Conservation (phyloP, 495 filamentous ascomycete species). For the Trichoderma gamsii region DNA sequence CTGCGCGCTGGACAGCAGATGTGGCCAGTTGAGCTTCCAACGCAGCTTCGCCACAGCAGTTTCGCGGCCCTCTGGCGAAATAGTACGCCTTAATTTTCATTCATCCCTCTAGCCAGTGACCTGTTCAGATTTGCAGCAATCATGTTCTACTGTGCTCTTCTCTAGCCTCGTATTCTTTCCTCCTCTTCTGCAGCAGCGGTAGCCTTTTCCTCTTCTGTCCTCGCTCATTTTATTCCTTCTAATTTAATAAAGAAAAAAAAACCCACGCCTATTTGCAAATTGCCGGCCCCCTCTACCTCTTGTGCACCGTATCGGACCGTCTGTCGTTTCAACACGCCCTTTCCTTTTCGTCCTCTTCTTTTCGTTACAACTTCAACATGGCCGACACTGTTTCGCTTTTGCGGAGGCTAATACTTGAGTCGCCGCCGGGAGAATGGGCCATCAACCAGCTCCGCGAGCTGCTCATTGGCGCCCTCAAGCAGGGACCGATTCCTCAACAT, state of each 20-base stretch:
- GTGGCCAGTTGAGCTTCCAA: slow-evolving; percentile 11
- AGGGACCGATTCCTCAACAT: slow-evolving; percentile 89
- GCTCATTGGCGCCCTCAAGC: slow-evolving; percentile 77
- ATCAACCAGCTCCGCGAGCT: slow-evolving; percentile 66
- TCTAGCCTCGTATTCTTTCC: background rate
- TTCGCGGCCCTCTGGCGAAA: slow-evolving; percentile 8
- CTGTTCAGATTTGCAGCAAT: background rate
- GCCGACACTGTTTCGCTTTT: slow-evolving; percentile 7
- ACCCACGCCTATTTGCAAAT: background rate
- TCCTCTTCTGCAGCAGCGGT: background rate
- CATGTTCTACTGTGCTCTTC: background rate
- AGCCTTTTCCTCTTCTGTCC: slow-evolving; percentile 1
- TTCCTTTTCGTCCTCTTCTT: background rate
- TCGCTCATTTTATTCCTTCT: slow-evolving; percentile 7
- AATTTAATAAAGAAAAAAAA: background rate
- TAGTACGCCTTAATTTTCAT: background rate
- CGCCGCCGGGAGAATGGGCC: slow-evolving; percentile 82
- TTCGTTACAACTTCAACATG: background rate
- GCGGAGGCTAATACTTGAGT: slow-evolving; percentile 53
- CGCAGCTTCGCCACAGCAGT: background rate
- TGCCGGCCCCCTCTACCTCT: background rate
- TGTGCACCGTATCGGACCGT: background rate
- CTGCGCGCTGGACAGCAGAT: background rate
- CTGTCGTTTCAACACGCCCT: background rate
- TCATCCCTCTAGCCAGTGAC: background rate